Evolutionary conservation across 768 basidiomycete genomes (phyloP), one percentile per base, ranked within the genome.

Genomic region (Leccinum olivaceopallidum): DNA sequence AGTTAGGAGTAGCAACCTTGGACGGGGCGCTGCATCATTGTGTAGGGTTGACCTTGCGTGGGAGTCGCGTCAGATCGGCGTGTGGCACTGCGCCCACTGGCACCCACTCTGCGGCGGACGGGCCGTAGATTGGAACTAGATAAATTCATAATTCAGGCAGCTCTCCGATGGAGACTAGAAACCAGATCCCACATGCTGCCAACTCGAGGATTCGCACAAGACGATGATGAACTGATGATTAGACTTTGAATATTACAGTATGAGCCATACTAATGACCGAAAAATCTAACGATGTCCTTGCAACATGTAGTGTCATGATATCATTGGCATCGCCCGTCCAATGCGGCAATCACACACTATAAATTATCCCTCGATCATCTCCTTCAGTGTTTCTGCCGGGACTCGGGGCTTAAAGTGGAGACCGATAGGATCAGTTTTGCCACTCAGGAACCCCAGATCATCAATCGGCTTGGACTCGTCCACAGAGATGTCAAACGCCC

Each of bases 401-500:
- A 74, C 63, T 26, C 82, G 65, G 1, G 84, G 82, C 62, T 81
- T 79, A 62, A 88, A 87, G 6, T 68, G 61, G 1, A 83, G 81
- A 36, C 76, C 75, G 67, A 87, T 86, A 7, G 84, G 84, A 60
- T 83, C 79, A 9, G 8, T 5, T 34, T 62, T 55, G 1, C 28
- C 47, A 13, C 3, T n/a, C 9, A 82, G 81, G 67, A 88, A 86
- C 0, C 78, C 84, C 55, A 83, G 69, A 9, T 80, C 79, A 66
- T 90, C 82, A 52, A 86, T 84, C 0, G 84, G 83, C 9, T 76
- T 70, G 7, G 71, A 64, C 0, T 79, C 76, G 62, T 85, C 83
- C 12, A 78, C 61, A 2, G 72, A 74, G 48, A 88, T 74, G 1
- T 67, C 76, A 73, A 88, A 88, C 0, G 85, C 79, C 84, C 85